Conservation (phyloP, 2,329 filamentous ascomycete genomes). For the Penicillium crustosum region DNA sequence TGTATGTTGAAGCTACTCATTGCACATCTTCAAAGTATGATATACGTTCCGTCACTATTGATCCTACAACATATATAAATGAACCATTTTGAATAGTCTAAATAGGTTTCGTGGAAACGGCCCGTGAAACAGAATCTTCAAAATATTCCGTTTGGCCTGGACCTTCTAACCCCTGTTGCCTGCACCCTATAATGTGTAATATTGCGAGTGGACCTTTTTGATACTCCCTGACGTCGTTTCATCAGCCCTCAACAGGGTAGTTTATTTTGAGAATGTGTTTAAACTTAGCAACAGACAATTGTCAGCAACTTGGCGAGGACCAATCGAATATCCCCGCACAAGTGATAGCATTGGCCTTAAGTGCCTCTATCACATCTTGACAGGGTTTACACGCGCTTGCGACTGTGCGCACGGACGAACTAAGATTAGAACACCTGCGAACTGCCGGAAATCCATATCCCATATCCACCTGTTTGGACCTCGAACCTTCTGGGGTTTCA, state of each 20-base stretch:
- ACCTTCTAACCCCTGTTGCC: neutral
- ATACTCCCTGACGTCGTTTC: slow-evolving; percentile 2
- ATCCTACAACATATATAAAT: neutral
- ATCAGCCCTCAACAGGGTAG: slow-evolving; percentile 3
- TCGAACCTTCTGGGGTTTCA: neutral
- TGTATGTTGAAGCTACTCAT: neutral
- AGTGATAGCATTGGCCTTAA: slow-evolving; percentile 6
- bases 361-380: slow-evolving; percentile 8
- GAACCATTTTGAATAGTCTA: neutral
- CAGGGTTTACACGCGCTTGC: slow-evolving; percentile 11
- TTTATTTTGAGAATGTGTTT: slow-evolving; percentile 7
- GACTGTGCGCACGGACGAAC: slow-evolving; percentile 8
- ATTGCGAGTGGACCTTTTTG: neutral
- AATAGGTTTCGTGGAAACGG: neutral
- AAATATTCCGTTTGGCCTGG: neutral
- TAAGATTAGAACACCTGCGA: slow-evolving; percentile 13
- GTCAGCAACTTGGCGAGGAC: neutral
- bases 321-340: slow-evolving; percentile 2
- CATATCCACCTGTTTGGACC: neutral
- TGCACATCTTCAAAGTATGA: neutral
- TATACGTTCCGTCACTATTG: neutral
- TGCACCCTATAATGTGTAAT: neutral
- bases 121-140: neutral
- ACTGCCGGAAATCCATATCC: slow-evolving; percentile 2
- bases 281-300: slow-evolving; percentile 8